Evolutionary conservation across 2,329 filamentous ascomycete genomes (phyloP).

Genomic region (Aspergillus eucalypticola): DNA sequence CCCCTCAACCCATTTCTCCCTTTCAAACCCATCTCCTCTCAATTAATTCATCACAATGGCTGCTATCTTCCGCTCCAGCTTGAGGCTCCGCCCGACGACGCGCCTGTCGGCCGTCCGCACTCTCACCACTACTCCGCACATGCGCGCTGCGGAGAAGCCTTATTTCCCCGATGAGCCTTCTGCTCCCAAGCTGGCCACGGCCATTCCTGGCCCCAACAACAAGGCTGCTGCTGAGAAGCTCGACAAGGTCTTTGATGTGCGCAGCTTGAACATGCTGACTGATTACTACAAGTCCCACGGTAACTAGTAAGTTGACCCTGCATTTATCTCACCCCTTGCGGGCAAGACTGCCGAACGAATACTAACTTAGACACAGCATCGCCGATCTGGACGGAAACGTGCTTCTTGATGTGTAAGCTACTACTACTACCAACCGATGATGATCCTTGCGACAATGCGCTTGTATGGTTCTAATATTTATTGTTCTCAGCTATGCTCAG

Average conservation of each 20-base stretch:
- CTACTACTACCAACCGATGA: neutral
- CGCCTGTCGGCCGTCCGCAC: constrained; percentile 37
- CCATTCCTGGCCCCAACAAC: constrained; percentile 75
- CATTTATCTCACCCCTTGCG: neutral
- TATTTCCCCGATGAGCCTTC: constrained; percentile 62
- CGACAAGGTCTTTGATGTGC: constrained; percentile 78
- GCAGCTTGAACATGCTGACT: constrained; percentile 79
- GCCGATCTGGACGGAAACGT: constrained; percentile 54
- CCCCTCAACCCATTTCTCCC: neutral
- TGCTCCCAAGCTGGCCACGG: constrained; percentile 56
- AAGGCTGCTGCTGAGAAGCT: constrained; percentile 69
- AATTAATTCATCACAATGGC: constrained; percentile 32
- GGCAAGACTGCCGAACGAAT: neutral
- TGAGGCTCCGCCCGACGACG: constrained; percentile 35
- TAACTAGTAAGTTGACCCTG: constrained; percentile 63
- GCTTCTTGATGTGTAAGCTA: constrained; percentile 51
- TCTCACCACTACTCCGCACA: constrained; percentile 38
- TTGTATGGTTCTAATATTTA: constrained; percentile 7
- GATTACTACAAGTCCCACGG: constrained; percentile 74
- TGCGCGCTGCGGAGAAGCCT: constrained; percentile 45
- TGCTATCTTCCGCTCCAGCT: constrained; percentile 38
- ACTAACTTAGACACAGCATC: constrained; percentile 39
- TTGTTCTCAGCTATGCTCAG: constrained; percentile 69
- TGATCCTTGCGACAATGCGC: neutral
- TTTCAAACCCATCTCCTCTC: neutral